Evolutionary conservation across 306 rosid genomes (phyloP), one percentile per base, ranked within the genome.

Genomic region (Rosa persica): DNA sequence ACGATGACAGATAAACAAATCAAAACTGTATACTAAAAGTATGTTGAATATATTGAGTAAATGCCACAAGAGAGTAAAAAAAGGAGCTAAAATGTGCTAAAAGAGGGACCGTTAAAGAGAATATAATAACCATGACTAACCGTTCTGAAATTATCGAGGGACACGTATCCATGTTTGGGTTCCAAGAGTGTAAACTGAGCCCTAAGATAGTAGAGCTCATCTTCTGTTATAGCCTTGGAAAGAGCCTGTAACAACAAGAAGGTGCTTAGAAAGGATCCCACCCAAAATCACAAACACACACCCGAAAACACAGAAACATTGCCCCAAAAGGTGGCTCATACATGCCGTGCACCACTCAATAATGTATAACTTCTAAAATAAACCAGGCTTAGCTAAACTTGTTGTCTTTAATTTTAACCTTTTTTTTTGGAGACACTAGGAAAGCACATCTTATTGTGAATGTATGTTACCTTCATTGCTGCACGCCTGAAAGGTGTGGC

Each of bases 401-500:
- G 0, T 15, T 74, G 3, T 17, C 42, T 75, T 42, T 17, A 51
- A 25, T 61, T 60, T 25, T 43, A 60, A 75, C 36, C 66, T 12
- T 12, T 13, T 1, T 12, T n/a, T 54, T n/a, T 27, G 44, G 2
- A 15, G 58, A 57, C 22, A 57, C 64, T 57, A 12, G 71, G 25
- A 62, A 72, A 38, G 30, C 36, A 68, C 17, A 19, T 49, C 3
- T 23, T 47, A 49, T 72, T 67, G 27, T 66, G 22, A 54, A 20
- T 51, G 40, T 43, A 30, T 51, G 43, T 61, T 87, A 95, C 98
- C 98, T 95, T 95, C 77, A 92, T 72, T 65, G 98, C 92, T 0
- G 93, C 89, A 25, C 93, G 96, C 86, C 86, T 95, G 86, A 95
- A 85, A 62, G 98, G 96, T 16, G 93, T 87, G 61, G 91, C 90